Evolutionary conservation across 257 asterid genomes (phyloP).

Genomic region (Nicotiana obtusifolia): DNA sequence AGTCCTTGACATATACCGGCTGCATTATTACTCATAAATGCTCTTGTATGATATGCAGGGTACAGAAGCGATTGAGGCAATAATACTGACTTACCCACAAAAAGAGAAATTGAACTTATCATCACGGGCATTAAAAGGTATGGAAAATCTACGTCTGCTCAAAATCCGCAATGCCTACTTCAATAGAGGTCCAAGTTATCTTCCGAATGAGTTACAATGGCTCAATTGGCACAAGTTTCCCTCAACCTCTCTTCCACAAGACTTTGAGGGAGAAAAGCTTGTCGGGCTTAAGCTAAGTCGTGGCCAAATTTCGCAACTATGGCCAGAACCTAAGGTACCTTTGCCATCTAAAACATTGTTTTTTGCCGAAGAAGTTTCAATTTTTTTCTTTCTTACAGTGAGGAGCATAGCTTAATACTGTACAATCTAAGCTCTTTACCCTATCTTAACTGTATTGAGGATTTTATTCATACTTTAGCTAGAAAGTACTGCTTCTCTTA

Average conservation of each 20-base stretch:
- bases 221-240: constrained; percentile 12
- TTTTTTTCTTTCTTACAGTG: background rate
- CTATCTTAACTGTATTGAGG: background rate
- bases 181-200: background rate
- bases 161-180: constrained; percentile 13
- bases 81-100: constrained; percentile 7
- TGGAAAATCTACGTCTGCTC: constrained; percentile 15
- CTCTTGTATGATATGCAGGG: constrained; percentile 1
- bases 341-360: background rate
- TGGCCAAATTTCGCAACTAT: constrained; percentile 4
- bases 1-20: background rate
- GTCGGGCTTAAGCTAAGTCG: constrained; percentile 3
- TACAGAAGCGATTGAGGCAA: constrained; percentile 12
- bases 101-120: constrained; percentile 7
- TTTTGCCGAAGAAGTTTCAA: background rate
- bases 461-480: background rate
- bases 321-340: constrained; percentile 7
- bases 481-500: background rate
- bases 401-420: background rate
- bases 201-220: constrained; percentile 14
- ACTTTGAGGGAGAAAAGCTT: constrained; percentile 13
- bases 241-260: background rate
- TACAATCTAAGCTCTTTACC: background rate
- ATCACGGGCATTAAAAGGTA: constrained; percentile 4
- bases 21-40: background rate